Evolutionary conservation across 2,329 filamentous ascomycete genomes (phyloP).

Genomic region (Macrophomina tecta): DNA sequence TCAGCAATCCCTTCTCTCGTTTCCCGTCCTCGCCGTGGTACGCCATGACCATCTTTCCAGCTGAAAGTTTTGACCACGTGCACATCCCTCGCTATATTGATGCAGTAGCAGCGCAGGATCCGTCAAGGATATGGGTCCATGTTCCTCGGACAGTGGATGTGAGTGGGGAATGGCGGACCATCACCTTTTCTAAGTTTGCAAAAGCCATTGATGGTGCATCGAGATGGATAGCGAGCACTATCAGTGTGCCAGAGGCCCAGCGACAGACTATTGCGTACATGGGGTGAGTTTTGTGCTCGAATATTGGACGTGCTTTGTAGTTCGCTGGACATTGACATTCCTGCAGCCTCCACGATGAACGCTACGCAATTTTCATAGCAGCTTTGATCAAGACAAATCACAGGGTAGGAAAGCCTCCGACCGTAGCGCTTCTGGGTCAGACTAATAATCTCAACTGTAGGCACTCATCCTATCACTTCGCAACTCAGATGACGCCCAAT

Average conservation of each 20-base stretch:
- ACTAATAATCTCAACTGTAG: background rate
- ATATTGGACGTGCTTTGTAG: no score
- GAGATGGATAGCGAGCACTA: conserved; percentile 15
- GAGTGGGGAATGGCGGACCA: conserved; percentile 6
- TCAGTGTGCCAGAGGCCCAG: background rate
- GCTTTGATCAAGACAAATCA: conserved; percentile 21
- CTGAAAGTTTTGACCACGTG: background rate
- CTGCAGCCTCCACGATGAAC: conserved; percentile 9
- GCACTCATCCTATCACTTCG: conserved; percentile 21
- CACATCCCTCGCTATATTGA: background rate
- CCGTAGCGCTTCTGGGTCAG: background rate
- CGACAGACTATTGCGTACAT: conserved; percentile 22
- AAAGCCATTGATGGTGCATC: conserved; percentile 5
- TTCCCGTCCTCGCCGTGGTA: no score
- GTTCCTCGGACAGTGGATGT: conserved; percentile 9
- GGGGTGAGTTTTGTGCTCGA: background rate
- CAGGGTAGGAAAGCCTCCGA: background rate
- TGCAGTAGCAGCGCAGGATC: background rate
- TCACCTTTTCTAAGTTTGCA: conserved; percentile 3
- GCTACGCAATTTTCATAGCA: conserved; percentile 12
- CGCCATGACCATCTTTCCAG: no score
- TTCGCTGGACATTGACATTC: background rate
- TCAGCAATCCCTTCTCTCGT: no score
- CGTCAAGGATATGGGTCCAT: conserved; percentile 4
- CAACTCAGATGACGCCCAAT: conserved; percentile 22